Percentiles rank a stretch among this genome's conserved stretches.
phyloP scores from a whole-genome alignment of 2,329 filamentous ascomycete species.

The Anthostomella pinea region DNA sequence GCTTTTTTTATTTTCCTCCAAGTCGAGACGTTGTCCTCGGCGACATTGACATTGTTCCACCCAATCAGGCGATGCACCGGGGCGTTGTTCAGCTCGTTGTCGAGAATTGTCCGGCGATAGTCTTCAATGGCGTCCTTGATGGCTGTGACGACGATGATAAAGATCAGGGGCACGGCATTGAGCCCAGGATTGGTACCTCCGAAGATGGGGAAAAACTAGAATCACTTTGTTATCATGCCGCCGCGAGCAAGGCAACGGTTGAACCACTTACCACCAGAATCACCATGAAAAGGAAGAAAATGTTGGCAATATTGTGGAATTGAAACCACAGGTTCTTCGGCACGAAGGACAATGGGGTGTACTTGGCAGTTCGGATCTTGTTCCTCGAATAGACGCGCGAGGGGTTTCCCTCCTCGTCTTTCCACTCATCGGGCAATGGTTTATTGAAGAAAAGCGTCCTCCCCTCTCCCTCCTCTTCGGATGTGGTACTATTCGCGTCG shows the following conservation, averaged over 20 bases:
- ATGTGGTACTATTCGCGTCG: slow-evolving; percentile 35
- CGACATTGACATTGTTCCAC: slow-evolving; percentile 91
- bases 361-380: slow-evolving; percentile 97
- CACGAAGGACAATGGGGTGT: slow-evolving; percentile 90
- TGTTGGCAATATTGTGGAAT: slow-evolving; percentile 97
- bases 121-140: slow-evolving; percentile 96
- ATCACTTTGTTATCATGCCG: slow-evolving; percentile 9
- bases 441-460: slow-evolving; percentile 82
- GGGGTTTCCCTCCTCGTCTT: slow-evolving; percentile 79
- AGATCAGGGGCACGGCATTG: slow-evolving; percentile 86
- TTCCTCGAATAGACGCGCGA: slow-evolving; percentile 73
- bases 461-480: slow-evolving; percentile 40
- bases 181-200: slow-evolving; percentile 87
- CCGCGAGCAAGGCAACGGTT: slow-evolving; percentile 7
- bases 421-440: slow-evolving; percentile 69
- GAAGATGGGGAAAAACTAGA: slow-evolving; percentile 92
- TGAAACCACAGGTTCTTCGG: slow-evolving; percentile 98
- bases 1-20: slow-evolving; percentile 95
- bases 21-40: slow-evolving; percentile 76
- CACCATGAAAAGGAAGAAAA: slow-evolving; percentile 96
- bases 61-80: slow-evolving; percentile 85
- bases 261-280: slow-evolving; percentile 77
- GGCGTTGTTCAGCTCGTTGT: slow-evolving; percentile 94
- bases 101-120: slow-evolving; percentile 84
- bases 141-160: slow-evolving; percentile 83